Evolutionary conservation across 768 basidiomycete species (phyloP).

Genomic region (Podaxis sp.): DNA sequence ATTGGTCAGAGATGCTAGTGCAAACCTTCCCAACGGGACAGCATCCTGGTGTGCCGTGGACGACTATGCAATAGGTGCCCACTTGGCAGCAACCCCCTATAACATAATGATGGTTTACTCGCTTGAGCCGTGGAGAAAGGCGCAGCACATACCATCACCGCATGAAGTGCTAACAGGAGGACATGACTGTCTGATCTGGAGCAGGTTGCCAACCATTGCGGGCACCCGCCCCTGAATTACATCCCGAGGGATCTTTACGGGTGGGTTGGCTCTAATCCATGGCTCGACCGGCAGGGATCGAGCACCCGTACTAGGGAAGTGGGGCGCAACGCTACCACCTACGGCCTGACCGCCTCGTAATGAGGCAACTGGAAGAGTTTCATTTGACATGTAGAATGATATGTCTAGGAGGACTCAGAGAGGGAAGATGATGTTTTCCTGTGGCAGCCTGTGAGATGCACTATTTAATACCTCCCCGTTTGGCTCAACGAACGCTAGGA

Average conservation of each 20-base stretch:
- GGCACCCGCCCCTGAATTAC: background rate
- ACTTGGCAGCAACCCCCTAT: conserved; percentile 1
- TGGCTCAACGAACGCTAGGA: no score
- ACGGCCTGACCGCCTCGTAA: no score
- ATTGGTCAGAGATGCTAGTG: background rate
- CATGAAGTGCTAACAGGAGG: background rate
- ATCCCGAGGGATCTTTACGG: background rate
- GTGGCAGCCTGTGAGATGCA: no score
- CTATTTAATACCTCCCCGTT: no score
- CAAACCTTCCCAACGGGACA: conserved; percentile 4
- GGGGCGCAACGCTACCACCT: no score
- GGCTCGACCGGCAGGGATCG: background rate
- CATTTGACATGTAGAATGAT: no score
- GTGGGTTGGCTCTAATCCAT: background rate
- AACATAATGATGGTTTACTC: background rate
- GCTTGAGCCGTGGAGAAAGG: background rate
- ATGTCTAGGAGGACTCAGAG: no score
- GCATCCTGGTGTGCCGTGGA: background rate
- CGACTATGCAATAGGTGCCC: background rate
- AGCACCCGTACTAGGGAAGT: no score
- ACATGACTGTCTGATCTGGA: conserved; percentile 5
- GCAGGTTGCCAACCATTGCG: background rate
- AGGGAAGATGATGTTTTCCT: no score
- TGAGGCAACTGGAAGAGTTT: no score
- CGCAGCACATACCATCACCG: background rate